Base-by-base conservation (phyloP, 2,329 filamentous ascomycete genomes). In the Cryphonectria japonica region DNA sequence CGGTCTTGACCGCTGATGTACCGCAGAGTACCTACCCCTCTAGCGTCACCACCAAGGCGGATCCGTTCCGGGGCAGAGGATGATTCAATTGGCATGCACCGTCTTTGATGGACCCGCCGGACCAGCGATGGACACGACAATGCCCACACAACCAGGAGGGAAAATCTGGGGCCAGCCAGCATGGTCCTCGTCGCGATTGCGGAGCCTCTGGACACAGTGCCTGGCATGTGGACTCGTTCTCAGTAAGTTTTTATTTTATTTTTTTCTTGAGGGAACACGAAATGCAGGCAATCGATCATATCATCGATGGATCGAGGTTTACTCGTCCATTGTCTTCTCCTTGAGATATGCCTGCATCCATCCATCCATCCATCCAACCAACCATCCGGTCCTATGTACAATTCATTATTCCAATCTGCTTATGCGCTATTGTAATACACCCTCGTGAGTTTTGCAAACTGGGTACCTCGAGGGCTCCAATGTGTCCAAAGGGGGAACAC, bases 61-160 rank as follows among this genome's bases (percentile, higher is more conserved):
- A 59, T 59, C 54, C 54, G 54, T 59, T 2, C 54, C 54, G 26
- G 54, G 54, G 54, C 54, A 59, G 54, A 59, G 54, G 54, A 59
- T 59, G 54, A 32, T 8, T 59, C 54, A 19, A 32, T 43, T 2
- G 46, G 46, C 19, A 16, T 6, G 46, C 46, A 50, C 46, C 46
- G 52, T 57, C 52, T 16, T 29, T 57, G 14, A 9, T 57, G n/a
- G 3, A 13, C 37, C n/a, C 52, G n/a, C 52, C 52, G 26, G 52
- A 57, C n/a, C 11, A 29, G 9, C 26, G 52, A 57, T 29, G 52
- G 26, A 26, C 26, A 57, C 52, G n/a, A 29, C 26, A 54, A 16
- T 13, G 26, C 26, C 26, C 54, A 34, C 54, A 16, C 29, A 29
- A 59, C 54, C 54, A 32, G 13, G 6, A 59, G 52, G n/a, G 26